Evolutionary conservation across 75 land plant species (phyloP).

Genomic region (Larix kaempferi): DNA sequence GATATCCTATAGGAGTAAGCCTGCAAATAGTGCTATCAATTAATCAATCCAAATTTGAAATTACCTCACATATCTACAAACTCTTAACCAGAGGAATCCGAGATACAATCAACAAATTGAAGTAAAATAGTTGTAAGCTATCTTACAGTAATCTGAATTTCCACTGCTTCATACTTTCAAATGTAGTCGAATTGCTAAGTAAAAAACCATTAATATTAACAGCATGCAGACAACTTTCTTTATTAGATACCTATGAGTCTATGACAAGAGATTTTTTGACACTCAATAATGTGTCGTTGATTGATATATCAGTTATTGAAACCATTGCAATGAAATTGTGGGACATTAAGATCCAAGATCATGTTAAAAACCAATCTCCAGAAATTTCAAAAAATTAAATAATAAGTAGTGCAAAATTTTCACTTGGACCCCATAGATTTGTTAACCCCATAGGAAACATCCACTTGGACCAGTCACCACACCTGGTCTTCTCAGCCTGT

Average conservation of each 20-base stretch:
- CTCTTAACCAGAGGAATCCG: background rate
- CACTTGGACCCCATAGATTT: too few relatives aligned
- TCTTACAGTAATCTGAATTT: background rate
- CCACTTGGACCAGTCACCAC: too few relatives aligned
- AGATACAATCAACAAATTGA: background rate
- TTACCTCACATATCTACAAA: background rate
- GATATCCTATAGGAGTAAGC: conserved; percentile 79
- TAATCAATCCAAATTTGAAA: background rate
- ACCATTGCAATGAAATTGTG: background rate
- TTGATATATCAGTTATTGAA: background rate
- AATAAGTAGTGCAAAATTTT: too few relatives aligned
- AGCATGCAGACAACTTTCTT: too few relatives aligned
- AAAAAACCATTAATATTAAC: background rate
- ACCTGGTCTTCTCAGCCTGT: too few relatives aligned
- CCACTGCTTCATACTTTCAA: background rate
- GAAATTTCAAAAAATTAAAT: too few relatives aligned
- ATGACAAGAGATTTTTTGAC: background rate
- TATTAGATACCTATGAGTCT: background rate
- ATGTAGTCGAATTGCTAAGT: background rate
- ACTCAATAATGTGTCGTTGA: background rate
- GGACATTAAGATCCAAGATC: too few relatives aligned
- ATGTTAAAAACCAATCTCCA: too few relatives aligned
- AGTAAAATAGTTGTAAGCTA: background rate
- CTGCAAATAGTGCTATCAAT: conserved; percentile 25
- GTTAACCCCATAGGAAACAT: too few relatives aligned